A percentile compares a stretch with the other conserved stretches of the same genome.
Conservation (phyloP, 768 basidiomycete genomes). For the Suillus ampliporus region DNA sequence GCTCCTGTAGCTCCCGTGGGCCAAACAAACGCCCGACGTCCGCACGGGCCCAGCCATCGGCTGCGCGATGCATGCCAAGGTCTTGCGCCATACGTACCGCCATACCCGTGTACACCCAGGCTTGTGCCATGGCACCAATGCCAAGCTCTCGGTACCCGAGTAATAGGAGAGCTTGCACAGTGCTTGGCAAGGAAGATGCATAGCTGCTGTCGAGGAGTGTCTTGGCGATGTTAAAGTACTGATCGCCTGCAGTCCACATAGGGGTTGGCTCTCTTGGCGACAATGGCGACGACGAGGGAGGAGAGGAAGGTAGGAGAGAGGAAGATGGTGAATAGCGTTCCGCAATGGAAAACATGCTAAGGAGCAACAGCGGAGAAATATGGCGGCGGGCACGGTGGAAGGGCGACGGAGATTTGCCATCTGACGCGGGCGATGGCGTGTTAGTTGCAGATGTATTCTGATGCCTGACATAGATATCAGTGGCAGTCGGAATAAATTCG, state of each 20-base stretch:
- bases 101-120: slow-evolving; percentile 88
- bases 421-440: slow-evolving; percentile 38
- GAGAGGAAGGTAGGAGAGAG: slow-evolving; percentile 29
- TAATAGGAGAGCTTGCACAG: slow-evolving; percentile 79
- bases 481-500: background rate
- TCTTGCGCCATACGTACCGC: slow-evolving; percentile 94
- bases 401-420: slow-evolving; percentile 36
- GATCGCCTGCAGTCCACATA: slow-evolving; percentile 88
- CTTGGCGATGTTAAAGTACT: slow-evolving; percentile 72
- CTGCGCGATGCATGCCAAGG: slow-evolving; percentile 80
- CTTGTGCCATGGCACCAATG: slow-evolving; percentile 87
- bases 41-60: slow-evolving; percentile 76
- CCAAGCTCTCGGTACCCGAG: slow-evolving; percentile 88
- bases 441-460: slow-evolving; percentile 30
- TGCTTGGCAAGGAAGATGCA: slow-evolving; percentile 72
- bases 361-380: slow-evolving; percentile 69
- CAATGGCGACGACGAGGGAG: slow-evolving; percentile 37
- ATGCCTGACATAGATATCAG: slow-evolving; percentile 24
- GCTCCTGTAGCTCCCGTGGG: slow-evolving; percentile 66
- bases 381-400: slow-evolving; percentile 49
- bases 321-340: slow-evolving; percentile 63
- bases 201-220: slow-evolving; percentile 68
- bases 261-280: slow-evolving; percentile 49
- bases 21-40: slow-evolving; percentile 64
- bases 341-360: slow-evolving; percentile 85